A percentile compares a stretch with the other conserved stretches of the same genome.
Evolutionary conservation across 2,329 filamentous ascomycete genomes (phyloP).

Genomic region (Aureobasidium sp.): DNA sequence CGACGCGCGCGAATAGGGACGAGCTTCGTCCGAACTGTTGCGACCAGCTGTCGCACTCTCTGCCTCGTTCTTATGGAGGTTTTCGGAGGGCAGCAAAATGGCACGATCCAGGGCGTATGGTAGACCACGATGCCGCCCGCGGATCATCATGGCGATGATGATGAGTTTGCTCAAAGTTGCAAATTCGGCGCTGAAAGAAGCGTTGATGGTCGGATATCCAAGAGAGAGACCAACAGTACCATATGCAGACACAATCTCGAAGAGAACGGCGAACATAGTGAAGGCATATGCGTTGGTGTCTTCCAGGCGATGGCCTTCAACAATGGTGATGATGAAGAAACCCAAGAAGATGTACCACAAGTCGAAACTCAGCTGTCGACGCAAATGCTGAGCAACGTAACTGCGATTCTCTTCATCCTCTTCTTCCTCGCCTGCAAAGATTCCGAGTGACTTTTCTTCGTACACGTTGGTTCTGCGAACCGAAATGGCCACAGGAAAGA

Average conservation of each 20-base stretch:
- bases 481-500: constrained; percentile 93
- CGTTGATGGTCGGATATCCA: constrained; percentile 68
- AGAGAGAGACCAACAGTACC: constrained; percentile 90
- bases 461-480: constrained; percentile 94
- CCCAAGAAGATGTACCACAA: constrained; percentile 95
- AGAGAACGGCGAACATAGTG: constrained; percentile 53
- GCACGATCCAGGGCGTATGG: constrained; percentile 64
- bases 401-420: constrained; percentile 57
- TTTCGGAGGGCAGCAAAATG: constrained; percentile 60
- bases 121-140: constrained; percentile 57
- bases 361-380: constrained; percentile 91
- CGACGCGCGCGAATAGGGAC: background rate
- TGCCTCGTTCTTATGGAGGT: constrained; percentile 54
- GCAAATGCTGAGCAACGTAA: constrained; percentile 86
- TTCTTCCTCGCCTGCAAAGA: constrained; percentile 53
- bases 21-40: background rate
- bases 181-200: constrained; percentile 80
- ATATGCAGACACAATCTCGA: constrained; percentile 85
- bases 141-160: constrained; percentile 60
- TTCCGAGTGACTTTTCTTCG: constrained; percentile 78
- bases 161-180: constrained; percentile 60
- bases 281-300: constrained; percentile 49
- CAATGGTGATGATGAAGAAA: constrained; percentile 85
- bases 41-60: background rate
- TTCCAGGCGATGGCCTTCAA: constrained; percentile 68